Evolutionary conservation across 768 basidiomycete genomes (phyloP).

Genomic region (Gloeophyllum trabeum): DNA sequence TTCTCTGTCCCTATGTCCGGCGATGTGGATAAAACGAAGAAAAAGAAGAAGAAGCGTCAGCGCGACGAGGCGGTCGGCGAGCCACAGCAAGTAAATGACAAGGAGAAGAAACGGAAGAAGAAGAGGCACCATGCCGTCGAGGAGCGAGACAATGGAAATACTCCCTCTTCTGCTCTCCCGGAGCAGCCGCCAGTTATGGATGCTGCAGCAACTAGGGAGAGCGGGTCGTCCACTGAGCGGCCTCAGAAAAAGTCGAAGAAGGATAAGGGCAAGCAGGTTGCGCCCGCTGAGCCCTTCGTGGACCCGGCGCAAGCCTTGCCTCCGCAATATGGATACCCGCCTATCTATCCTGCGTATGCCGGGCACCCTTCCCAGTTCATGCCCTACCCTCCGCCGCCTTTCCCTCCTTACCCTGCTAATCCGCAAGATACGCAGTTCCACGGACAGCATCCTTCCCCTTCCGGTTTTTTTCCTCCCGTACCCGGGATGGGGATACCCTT

Average conservation of each 20-base stretch:
- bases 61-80: constrained; percentile 17
- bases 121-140: background rate
- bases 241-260: constrained; percentile 9
- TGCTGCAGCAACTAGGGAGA: background rate
- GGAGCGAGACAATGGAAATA: constrained; percentile 12
- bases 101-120: constrained; percentile 11
- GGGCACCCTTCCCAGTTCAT: constrained; percentile 12
- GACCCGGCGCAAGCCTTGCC: constrained; percentile 16
- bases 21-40: constrained; percentile 10
- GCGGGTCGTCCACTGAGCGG: background rate
- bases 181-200: background rate
- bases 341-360: constrained; percentile 17
- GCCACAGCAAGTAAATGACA: constrained; percentile 17
- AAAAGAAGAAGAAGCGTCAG: constrained; percentile 25
- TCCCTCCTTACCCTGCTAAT: constrained; percentile 12
- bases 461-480: constrained; percentile 5
- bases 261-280: constrained; percentile 22
- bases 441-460: constrained; percentile 23
- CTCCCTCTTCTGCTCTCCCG: background rate
- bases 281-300: constrained; percentile 12
- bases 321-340: constrained; percentile 18
- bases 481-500: constrained; percentile 2
- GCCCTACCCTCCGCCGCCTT: constrained; percentile 20
- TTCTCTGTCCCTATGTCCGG: constrained; percentile 13
- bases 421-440: constrained; percentile 1